Conservation (phyloP, 805 yeast species). For the Blastobotrys terrestris region DNA sequence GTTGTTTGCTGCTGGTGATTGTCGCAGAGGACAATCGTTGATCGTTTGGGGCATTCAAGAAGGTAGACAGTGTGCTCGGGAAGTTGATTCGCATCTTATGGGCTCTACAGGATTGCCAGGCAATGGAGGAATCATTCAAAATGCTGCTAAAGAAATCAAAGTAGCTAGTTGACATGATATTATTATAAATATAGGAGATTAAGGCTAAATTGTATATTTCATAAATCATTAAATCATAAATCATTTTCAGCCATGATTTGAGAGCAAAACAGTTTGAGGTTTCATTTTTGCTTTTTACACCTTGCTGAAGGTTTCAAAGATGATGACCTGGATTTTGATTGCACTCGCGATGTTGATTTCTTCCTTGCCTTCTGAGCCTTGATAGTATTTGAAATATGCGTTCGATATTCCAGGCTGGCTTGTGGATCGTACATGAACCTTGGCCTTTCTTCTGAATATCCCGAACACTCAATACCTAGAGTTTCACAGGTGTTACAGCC, state of each 20-base stretch:
- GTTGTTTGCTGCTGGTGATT: constrained; percentile 94
- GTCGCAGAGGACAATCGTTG: constrained; percentile 96
- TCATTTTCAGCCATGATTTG: too few relatives aligned
- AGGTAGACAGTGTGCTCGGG: constrained; percentile 97
- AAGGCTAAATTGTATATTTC: background rate
- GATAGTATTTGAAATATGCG: constrained; percentile 5
- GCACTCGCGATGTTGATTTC: too few relatives aligned
- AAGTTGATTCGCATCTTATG: constrained; percentile 75
- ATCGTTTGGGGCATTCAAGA: constrained; percentile 99
- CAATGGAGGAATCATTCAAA: constrained; percentile 84
- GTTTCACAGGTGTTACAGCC: constrained; percentile 51
- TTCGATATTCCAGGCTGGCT: constrained; percentile 9
- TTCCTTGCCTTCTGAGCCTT: background rate
- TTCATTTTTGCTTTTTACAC: too few relatives aligned
- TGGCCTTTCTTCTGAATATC: constrained; percentile 47
- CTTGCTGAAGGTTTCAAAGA: too few relatives aligned
- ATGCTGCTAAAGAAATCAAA: constrained; percentile 30
- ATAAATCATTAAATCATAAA: background rate
- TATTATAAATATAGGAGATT: background rate
- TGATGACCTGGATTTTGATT: too few relatives aligned
- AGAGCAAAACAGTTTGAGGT: too few relatives aligned
- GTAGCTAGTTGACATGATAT: background rate
- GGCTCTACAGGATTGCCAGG: constrained; percentile 84
- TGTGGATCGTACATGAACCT: constrained; percentile 41
- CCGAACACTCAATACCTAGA: constrained; percentile 53